phyloP scores from a whole-genome alignment of 2,329 filamentous ascomycete species.

The Macrophomina tecta region DNA sequence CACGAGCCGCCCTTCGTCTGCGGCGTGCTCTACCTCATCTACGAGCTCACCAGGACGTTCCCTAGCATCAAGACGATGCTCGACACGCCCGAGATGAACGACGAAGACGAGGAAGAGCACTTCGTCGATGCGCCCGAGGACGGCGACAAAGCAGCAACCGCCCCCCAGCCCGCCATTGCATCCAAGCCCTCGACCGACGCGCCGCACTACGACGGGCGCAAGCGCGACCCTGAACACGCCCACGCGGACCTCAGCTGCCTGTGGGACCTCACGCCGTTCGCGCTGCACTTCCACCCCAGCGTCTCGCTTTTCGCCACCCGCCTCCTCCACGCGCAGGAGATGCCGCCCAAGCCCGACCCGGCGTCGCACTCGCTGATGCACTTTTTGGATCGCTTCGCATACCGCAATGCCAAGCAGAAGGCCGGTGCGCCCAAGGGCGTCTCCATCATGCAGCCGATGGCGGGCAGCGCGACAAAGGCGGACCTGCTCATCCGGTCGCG shows the following conservation, averaged over 20 bases:
- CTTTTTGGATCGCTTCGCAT: slow-evolving; percentile 98
- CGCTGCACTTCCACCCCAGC: slow-evolving; percentile 89
- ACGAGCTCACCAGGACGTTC: slow-evolving; percentile 79
- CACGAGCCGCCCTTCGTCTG: slow-evolving; percentile 94
- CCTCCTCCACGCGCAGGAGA: slow-evolving; percentile 68
- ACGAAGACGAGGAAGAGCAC: slow-evolving; percentile 74
- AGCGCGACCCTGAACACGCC: slow-evolving; percentile 88
- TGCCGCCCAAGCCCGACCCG: slow-evolving; percentile 87
- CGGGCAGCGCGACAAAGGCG: slow-evolving; percentile 61
- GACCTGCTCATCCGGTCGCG: slow-evolving; percentile 65
- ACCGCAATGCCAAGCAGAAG: slow-evolving; percentile 83
- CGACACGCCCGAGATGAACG: slow-evolving; percentile 72
- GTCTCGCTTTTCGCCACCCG: slow-evolving; percentile 82
- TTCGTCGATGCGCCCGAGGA: slow-evolving; percentile 69
- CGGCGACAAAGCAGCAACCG: slow-evolving; percentile 51
- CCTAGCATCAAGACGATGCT: slow-evolving; percentile 79
- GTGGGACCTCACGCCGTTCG: slow-evolving; percentile 86
- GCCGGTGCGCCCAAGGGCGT: slow-evolving; percentile 65
- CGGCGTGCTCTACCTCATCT: slow-evolving; percentile 87
- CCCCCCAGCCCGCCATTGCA: slow-evolving; percentile 16
- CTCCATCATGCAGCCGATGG: slow-evolving; percentile 96
- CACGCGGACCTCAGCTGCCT: slow-evolving; percentile 92
- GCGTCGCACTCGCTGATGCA: slow-evolving; percentile 89
- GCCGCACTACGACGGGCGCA: slow-evolving; percentile 77
- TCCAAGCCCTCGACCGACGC: slow-evolving; percentile 9